Percentiles rank a stretch among this genome's conserved stretches.
phyloP scores from a whole-genome alignment of 257 asterid genomes.

The Henckelia pumila region DNA sequence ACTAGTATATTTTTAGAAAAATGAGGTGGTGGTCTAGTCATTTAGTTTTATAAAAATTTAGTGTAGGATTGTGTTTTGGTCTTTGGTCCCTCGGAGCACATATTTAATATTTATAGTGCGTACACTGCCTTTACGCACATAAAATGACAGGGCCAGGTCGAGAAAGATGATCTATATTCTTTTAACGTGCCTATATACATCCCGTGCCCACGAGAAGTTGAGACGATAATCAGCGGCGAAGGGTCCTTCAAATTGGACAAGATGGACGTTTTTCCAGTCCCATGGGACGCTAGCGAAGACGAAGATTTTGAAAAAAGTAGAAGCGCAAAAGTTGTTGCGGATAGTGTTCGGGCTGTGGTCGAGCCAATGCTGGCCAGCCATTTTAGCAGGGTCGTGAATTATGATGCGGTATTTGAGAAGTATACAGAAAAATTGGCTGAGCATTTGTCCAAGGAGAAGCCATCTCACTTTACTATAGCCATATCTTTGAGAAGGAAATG shows the following conservation, averaged over 20 bases:
- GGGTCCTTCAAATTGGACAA: slow-evolving; percentile 32
- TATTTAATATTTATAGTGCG: too few species aligned
- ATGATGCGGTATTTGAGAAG: slow-evolving; percentile 1
- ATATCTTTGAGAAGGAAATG: too few species aligned
- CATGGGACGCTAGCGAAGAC: slow-evolving; percentile 7
- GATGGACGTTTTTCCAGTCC: slow-evolving; percentile 15
- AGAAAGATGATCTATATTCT: slow-evolving; percentile 25
- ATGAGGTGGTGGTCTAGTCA: too few species aligned
- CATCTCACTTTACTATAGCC: too few species aligned
- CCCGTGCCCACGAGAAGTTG: slow-evolving; percentile 27
- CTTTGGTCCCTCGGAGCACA: too few species aligned
- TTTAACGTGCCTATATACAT: slow-evolving; percentile 30
- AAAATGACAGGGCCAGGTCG: slow-evolving; percentile 26
- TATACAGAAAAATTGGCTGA: slow-evolving; percentile 14
- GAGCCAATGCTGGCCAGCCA: slow-evolving; percentile 21
- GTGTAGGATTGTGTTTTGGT: too few species aligned
- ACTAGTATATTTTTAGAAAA: too few species aligned
- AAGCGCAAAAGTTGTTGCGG: slow-evolving; percentile 9
- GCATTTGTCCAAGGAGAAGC: not conserved
- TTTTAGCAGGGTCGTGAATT: slow-evolving; percentile 5
- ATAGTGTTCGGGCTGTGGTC: slow-evolving; percentile 7
- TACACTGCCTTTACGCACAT: too few species aligned
- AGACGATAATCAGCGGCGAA: slow-evolving; percentile 19
- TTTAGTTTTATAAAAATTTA: too few species aligned
- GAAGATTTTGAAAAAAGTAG: slow-evolving; percentile 8